phyloP scores from a whole-genome alignment of 1,284 basidiomycete species.

The Ceratobasidium papillatum region DNA sequence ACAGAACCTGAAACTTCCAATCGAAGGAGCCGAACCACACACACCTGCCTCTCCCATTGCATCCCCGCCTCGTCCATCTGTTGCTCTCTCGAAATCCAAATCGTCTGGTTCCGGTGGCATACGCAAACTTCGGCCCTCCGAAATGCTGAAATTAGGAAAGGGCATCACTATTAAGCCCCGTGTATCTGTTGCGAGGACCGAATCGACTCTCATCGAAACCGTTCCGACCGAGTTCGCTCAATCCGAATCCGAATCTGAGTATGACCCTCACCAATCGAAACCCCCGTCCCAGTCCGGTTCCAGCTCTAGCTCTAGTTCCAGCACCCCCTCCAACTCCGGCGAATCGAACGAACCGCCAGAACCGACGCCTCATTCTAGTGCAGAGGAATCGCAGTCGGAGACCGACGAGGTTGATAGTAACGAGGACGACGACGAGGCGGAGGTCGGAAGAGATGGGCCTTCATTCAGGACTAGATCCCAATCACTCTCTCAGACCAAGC shows the following conservation, averaged over 20 bases:
- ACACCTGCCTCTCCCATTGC: not conserved
- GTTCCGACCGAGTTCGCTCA: not conserved
- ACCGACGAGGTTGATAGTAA: not conserved
- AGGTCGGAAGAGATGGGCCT: not conserved
- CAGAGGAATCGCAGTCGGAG: not conserved
- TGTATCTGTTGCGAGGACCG: not conserved
- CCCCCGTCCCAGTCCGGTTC: not conserved
- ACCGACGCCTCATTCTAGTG: not conserved
- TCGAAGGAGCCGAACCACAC: not conserved
- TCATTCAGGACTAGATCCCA: not conserved
- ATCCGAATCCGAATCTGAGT: not conserved
- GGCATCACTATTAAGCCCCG: slow-evolving; percentile 3
- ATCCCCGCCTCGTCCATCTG: not conserved
- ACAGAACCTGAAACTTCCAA: not conserved
- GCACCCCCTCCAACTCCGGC: not conserved
- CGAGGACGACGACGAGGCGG: not conserved
- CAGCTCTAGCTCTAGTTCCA: not conserved
- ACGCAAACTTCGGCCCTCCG: not conserved
- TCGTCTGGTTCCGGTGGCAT: not conserved
- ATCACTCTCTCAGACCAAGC: not conserved
- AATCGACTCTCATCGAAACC: slow-evolving; percentile 2
- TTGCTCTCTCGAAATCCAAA: not conserved
- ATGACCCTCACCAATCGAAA: not conserved
- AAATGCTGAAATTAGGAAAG: not conserved
- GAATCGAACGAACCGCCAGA: not conserved